Conservation (phyloP, 2,329 filamentous ascomycete species). For the Monosporascus sp. region DNA sequence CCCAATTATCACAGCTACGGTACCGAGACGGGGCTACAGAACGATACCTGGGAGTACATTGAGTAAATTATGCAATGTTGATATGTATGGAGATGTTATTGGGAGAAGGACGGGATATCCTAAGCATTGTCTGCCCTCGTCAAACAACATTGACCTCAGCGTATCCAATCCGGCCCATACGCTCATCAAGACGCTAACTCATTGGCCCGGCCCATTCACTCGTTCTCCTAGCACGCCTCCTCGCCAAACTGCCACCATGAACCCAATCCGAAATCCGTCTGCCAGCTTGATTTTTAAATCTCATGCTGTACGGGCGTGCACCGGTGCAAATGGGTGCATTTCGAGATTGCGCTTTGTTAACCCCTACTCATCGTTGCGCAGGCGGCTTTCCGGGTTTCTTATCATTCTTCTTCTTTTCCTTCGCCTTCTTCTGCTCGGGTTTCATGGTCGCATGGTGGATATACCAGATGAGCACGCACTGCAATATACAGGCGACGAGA, state of each 20-base stretch:
- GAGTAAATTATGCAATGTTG: background rate
- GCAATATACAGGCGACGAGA: conserved; percentile 41
- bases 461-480: conserved; percentile 47
- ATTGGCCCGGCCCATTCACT: background rate
- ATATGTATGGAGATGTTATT: background rate
- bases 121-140: background rate
- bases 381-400: conserved; percentile 26
- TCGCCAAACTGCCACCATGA: background rate
- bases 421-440: conserved; percentile 54
- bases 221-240: background rate
- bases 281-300: background rate
- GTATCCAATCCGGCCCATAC: background rate
- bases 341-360: background rate
- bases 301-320: background rate
- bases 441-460: conserved; percentile 57
- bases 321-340: background rate
- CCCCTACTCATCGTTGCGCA: conserved; percentile 17
- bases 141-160: background rate
- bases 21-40: background rate
- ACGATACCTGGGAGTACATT: background rate
- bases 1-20: too few species aligned
- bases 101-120: background rate
- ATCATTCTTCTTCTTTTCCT: conserved; percentile 34
- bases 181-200: background rate
- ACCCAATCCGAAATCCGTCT: background rate